A percentile compares a stretch with the other conserved stretches of the same genome.
phyloP scores from a whole-genome alignment of 176 grass and related monocot genomes.

The Phragmites australis region DNA sequence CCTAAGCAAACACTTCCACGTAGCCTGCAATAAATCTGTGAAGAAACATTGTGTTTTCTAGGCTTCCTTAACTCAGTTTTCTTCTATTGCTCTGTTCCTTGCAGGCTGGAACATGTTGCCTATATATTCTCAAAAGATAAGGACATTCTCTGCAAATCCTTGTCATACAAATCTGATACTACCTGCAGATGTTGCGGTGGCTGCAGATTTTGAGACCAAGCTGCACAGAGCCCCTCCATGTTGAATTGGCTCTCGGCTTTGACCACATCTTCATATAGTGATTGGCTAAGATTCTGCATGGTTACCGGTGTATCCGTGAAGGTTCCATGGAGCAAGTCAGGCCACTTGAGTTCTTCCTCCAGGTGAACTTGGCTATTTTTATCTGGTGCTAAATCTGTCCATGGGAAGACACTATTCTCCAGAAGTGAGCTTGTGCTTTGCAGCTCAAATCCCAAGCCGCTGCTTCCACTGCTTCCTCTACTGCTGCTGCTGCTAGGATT shows the following conservation, averaged over 20 bases:
- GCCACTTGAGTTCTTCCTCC: slow-evolving; percentile 67
- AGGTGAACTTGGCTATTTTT: slow-evolving; percentile 42
- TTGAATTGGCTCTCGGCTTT: slow-evolving; percentile 46
- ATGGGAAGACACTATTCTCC: slow-evolving; percentile 48
- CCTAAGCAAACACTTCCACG: slow-evolving; percentile 24
- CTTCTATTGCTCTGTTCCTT: slow-evolving; percentile 30
- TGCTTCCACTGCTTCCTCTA: slow-evolving; percentile 41
- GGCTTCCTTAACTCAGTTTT: slow-evolving; percentile 31
- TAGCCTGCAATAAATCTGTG: slow-evolving; percentile 33
- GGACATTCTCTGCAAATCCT: slow-evolving; percentile 58
- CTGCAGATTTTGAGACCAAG: slow-evolving; percentile 43
- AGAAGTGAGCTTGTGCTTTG: slow-evolving; percentile 45
- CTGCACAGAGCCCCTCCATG: slow-evolving; percentile 38
- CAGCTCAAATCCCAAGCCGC: slow-evolving; percentile 40
- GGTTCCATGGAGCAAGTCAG: slow-evolving; percentile 50
- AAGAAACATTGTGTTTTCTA: slow-evolving; percentile 37
- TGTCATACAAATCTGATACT: slow-evolving; percentile 51
- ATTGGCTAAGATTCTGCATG: slow-evolving; percentile 45
- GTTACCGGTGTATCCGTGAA: slow-evolving; percentile 30
- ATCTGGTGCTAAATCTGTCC: slow-evolving; percentile 42
- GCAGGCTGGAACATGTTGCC: slow-evolving; percentile 21
- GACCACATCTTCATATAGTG: slow-evolving; percentile 51
- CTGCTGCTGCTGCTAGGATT: slow-evolving; percentile 43
- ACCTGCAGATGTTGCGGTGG: slow-evolving; percentile 42
- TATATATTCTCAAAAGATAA: slow-evolving; percentile 54